Base-by-base conservation (phyloP, 2,329 filamentous ascomycete species). In the Dactylella cylindrospora region DNA sequence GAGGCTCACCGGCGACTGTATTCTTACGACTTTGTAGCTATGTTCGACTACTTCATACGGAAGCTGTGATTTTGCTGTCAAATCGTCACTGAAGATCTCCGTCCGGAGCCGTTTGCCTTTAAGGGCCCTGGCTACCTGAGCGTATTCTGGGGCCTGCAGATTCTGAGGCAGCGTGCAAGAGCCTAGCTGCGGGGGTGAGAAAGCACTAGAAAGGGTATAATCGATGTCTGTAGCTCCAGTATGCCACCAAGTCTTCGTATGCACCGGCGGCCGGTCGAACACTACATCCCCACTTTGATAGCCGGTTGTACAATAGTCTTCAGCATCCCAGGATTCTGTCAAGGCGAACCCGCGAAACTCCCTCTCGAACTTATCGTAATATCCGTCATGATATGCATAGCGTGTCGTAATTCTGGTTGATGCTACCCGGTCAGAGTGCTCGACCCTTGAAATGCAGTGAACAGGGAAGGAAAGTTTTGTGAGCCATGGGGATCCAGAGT, bases 211-310 rank as follows among this genome's bases (percentile, higher is more conserved):
- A n/a, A 36, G 19, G 10, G 31, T 28, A 8, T 6, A 8, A 32
- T 20, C 19, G 19, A 7, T 9, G 8, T 12, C 15, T 13, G 19
- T 1, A 12, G 20, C 0, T n/a, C 65, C 65, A 2, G 64, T 66
- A 35, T 67, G 57, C 32, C 36, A 66, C 65, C 65, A 67, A 12
- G n/a, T 55, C 22, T 66, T 66, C 3, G 47, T 65, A 25, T 57
- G 49, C 1, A 47, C 12, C 0, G 60, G 60, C 9, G 47, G 47
- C 3, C 3, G 9, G n/a, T 46, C 6, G 17, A 46, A 23, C 7
- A 6, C 5, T 17, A 17, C n/a, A 3, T 13, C 3, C 17, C 19
- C 13, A 28, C 9, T 7, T 29, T 32, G 25, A 44, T 44, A 22
- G 40, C 8, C 23, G 12, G 5, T n/a, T 5, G 15, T 25, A n/a